These are phyloP conservation scores for Colletotrichum spaethianum DNA, from an alignment of 2,329 filamentous ascomycete species.

Conservation along the genomic window DNA sequence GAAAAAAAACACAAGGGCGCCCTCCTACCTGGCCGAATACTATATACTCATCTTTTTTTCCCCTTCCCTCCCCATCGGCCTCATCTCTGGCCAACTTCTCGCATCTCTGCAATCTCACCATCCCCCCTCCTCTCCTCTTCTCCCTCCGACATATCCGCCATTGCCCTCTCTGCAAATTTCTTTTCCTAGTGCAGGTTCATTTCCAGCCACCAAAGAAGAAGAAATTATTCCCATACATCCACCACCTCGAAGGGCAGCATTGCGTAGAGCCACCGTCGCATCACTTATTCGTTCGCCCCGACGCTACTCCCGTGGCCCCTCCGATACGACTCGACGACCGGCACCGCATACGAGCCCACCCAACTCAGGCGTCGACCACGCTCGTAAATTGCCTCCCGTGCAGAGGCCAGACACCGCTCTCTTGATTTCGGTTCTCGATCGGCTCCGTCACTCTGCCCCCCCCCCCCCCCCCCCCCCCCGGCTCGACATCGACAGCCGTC, in stretches of 20 bases:
- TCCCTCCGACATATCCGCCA: constrained; percentile 11
- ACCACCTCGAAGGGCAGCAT: constrained; percentile 10
- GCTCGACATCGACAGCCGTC: background rate
- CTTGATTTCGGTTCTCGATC: background rate
- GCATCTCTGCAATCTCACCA: constrained; percentile 12
- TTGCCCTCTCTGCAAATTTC: background rate
- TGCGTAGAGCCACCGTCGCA: background rate
- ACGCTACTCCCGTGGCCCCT: constrained; percentile 16
- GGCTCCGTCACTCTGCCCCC: background rate
- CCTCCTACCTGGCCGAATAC: background rate
- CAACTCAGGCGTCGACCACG: constrained; percentile 10
- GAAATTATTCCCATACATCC: constrained; percentile 18
- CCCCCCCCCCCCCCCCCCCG: too few relatives aligned
- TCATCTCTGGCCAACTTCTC: constrained; percentile 8
- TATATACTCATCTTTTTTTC: background rate
- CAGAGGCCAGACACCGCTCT: background rate
- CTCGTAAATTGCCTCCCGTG: constrained; percentile 1
- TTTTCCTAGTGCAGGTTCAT: background rate
- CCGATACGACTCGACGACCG: constrained; percentile 30
- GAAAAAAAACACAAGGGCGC: constrained; percentile 10
- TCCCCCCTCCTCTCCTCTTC: constrained; percentile 5
- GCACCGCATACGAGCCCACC: constrained; percentile 31
- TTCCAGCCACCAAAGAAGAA: constrained; percentile 16
- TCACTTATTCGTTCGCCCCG: constrained; percentile 19
- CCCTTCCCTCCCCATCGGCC: background rate